Evolutionary conservation across 2,329 filamentous ascomycete genomes (phyloP), one percentile per base, ranked within the genome.

Genomic region (Alternaria triticina): DNA sequence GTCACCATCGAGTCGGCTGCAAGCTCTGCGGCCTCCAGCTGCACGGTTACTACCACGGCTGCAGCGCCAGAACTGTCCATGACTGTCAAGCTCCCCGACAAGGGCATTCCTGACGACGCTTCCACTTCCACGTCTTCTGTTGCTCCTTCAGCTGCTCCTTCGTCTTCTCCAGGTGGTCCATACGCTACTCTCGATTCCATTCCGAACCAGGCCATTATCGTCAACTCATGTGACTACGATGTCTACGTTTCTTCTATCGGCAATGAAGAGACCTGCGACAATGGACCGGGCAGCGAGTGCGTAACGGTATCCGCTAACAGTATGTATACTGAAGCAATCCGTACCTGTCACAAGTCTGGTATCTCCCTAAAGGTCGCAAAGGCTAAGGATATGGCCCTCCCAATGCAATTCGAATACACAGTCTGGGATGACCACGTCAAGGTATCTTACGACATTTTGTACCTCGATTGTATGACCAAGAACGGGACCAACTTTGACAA

Each of bases 151-250:
- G 25, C n/a, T 6, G 11, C 44, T 10, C 15, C 28, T 15, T n/a
- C 27, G 10, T 50, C 49, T 25, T 54, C 2, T 11, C 40, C 20
- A 28, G 43, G 20, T 17, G n/a, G 33, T 44, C 23, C 47, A 3
- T 73, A 67, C 61, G 52, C 63, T 3, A 0, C 57, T 2, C 47
- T 73, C 2, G 27, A 45, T 4, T 43, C 57, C 1, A 12, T 59
- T 5, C 17, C 69, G 1, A 54, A 65, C 36, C 30, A 57, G 10
- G 69, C 65, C 10, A 60, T 59, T 5, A 59, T 74, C 22, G 54
- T 62, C 20, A 74, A 73, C 51, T 74, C 70, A 0, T 73, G 71
- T 50, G 45, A 54, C 6, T 70, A 71, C 8, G 54, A 65, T 0
- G 54, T 74, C 28, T 72, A 65, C n/a, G 30, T 73, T 3, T 59